Base-by-base conservation (phyloP, 306 rosid species). In the Echinosophora koreensis region DNA sequence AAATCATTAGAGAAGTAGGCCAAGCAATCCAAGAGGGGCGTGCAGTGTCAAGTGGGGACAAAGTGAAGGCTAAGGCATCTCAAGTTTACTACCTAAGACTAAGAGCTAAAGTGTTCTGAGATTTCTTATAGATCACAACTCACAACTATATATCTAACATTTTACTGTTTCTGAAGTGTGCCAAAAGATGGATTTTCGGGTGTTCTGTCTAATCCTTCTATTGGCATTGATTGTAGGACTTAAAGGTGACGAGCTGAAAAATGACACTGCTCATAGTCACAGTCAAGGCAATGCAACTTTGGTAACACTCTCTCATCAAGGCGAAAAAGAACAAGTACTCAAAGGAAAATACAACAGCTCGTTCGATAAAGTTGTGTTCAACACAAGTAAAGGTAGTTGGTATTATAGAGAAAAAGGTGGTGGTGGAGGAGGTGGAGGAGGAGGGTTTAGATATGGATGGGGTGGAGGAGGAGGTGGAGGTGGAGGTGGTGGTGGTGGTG, bases 31-130 rank as follows among this genome's bases (percentile, higher is more conserved):
- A 77, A 32, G 51, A 70, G 81, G 41, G 28, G 38, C 84, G 56
- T 74, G 84, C 74, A 37, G 15, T 18, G 50, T 14, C 5, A 79
- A 30, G 32, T 84, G 87, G 94, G 90, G 92, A 86, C 89, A 86
- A 72, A 81, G 91, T 91, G 79, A 80, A 84, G 35, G n/a, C 44
- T 50, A 88, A 88, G 91, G 55, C 76, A 86, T 49, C 49, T 74
- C 70, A 61, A 71, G 51, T 52, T 66, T 15, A 44, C 34, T 41
- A 18, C 41, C 7, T 7, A 54, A 80, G 70, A 60, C 22, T 22
- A 22, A 0, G 22, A 22, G 62, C 15, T 11, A 0, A 27, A 18
- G 22, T 56, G 28, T 56, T 51, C 22, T 52, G 56, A 11, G 61
- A 16, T 69, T 32, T 71, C 47, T 77, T 49, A 6, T 49, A 17